phyloP scores from a whole-genome alignment of 768 basidiomycete species.

The Lyophyllum shimeji region DNA sequence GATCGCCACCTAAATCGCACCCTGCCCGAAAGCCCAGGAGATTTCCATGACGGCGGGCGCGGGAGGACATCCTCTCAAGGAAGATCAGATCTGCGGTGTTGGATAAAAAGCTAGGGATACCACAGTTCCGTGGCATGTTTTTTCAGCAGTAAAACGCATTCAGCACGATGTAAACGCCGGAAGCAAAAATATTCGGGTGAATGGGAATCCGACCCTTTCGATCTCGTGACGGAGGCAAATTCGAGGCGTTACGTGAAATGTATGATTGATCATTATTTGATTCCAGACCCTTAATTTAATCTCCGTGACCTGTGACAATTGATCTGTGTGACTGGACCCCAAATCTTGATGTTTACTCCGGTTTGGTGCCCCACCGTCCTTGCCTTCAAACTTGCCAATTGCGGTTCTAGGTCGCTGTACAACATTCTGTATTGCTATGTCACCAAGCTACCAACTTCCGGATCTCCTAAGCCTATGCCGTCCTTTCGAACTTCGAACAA shows the following conservation, averaged over 20 bases:
- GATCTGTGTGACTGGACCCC: background rate
- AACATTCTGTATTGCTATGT: constrained; percentile 9
- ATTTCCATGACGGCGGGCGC: constrained; percentile 5
- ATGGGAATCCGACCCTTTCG: constrained; percentile 5
- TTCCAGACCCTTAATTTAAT: constrained; percentile 16
- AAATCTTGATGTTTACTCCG: constrained; percentile 5
- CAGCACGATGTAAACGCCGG: background rate
- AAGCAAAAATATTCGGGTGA: background rate
- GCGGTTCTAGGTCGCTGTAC: background rate
- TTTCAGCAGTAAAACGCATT: too few species aligned
- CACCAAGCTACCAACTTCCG: constrained; percentile 41
- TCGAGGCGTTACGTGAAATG: constrained; percentile 4
- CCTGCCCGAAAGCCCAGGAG: constrained; percentile 14
- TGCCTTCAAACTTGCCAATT: background rate
- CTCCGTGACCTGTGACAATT: constrained; percentile 11
- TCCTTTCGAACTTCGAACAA: constrained; percentile 37
- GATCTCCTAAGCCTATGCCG: constrained; percentile 35
- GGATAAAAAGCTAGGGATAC: too few species aligned
- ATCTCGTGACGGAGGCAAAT: constrained; percentile 19
- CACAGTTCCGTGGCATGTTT: too few species aligned
- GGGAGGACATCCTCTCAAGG: background rate
- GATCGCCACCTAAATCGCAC: constrained; percentile 19
- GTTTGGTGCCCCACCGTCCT: background rate
- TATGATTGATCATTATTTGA: constrained; percentile 1
- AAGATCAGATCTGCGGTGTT: too few species aligned